phyloP scores from a whole-genome alignment of 1,139 yeast genomes.

The Geotrichum cucujoidarum region DNA sequence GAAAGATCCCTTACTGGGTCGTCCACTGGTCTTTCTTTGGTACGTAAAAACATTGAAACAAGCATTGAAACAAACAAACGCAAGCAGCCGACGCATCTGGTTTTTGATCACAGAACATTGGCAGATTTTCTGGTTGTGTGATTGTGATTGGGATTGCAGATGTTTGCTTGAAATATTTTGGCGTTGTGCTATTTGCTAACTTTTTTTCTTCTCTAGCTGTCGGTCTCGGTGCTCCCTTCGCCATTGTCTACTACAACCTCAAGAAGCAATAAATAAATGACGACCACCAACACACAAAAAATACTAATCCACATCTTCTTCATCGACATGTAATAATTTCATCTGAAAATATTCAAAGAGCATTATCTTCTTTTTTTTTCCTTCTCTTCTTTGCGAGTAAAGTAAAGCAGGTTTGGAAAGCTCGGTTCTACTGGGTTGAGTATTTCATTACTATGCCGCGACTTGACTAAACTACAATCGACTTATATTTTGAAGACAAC shows the following conservation, averaged over 20 bases:
- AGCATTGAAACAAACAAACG: no score
- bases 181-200: neutral
- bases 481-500: neutral
- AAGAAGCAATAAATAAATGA: conserved; percentile 30
- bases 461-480: neutral
- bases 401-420: no score
- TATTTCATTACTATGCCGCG: no score
- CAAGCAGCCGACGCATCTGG: no score
- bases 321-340: neutral
- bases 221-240: conserved; percentile 40
- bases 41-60: conserved; percentile 28
- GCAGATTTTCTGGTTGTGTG: no score
- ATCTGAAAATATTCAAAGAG: neutral
- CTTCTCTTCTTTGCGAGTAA: neutral
- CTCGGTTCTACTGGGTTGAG: no score
- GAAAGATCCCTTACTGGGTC: conserved; percentile 81
- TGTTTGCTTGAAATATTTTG: conserved; percentile 1
- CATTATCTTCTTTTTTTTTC: no score
- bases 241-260: conserved; percentile 37
- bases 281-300: neutral
- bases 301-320: no score
- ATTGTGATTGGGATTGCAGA: neutral
- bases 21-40: conserved; percentile 79
- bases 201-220: conserved; percentile 18
- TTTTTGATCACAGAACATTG: no score